A percentile compares a stretch with the other conserved stretches of the same genome.
Conservation (phyloP, 78 protist genomes). For the Dictyostelium intermedium region DNA sequence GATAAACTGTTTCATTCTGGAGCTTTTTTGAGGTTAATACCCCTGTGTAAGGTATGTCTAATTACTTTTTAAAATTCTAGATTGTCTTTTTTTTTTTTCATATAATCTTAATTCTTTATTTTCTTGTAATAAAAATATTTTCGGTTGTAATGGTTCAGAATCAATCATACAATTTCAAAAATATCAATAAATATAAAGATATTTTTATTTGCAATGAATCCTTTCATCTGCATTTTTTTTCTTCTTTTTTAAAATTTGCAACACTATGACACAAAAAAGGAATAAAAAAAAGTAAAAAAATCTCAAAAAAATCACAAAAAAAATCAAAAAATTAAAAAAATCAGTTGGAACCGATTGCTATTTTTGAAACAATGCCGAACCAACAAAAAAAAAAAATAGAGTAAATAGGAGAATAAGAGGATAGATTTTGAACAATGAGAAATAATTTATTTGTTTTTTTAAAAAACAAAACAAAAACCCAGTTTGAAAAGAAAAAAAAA, state of each 20-base stretch:
- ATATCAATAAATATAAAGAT: neutral
- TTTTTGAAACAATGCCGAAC: neutral
- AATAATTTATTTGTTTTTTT: neutral
- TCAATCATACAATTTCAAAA: neutral
- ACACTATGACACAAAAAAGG: neutral
- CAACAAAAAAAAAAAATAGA: neutral
- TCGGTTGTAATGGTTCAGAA: neutral
- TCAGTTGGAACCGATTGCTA: neutral
- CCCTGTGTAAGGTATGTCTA: neutral
- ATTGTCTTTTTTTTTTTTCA: neutral
- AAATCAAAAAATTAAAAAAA: neutral
- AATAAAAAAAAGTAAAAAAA: neutral
- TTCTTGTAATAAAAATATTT: neutral
- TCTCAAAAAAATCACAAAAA: too few relatives aligned
- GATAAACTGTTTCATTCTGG: neutral
- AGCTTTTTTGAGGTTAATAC: neutral
- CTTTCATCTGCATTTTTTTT: neutral
- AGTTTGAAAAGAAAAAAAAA: neutral
- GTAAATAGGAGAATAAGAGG: neutral
- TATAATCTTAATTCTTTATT: neutral
- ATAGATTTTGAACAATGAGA: neutral
- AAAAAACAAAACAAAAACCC: too few relatives aligned
- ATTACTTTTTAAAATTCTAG: neutral
- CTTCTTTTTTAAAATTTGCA: neutral
- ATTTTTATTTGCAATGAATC: neutral